These are phyloP conservation scores for Cystofilobasidium ferigula DNA, from an alignment of 768 basidiomycete genomes.

Conservation along the genomic window DNA sequence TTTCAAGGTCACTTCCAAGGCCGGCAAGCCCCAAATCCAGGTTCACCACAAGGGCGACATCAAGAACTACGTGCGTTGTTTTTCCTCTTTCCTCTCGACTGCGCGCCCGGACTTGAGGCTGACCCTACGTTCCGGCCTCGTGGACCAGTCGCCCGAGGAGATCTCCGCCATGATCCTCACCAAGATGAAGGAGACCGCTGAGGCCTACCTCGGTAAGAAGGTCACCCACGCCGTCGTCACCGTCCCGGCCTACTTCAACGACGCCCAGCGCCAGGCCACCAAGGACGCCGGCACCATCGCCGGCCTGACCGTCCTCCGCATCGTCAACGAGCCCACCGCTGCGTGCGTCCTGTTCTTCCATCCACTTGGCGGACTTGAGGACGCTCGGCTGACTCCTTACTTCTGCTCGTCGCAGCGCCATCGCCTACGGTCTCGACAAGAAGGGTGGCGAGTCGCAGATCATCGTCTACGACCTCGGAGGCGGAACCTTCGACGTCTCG, in stretches of 20 bases:
- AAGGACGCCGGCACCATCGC: conserved; percentile 95
- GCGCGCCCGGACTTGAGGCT: background rate
- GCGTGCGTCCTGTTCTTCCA: conserved; percentile 39
- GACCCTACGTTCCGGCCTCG: background rate
- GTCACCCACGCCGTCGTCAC: conserved; percentile 97
- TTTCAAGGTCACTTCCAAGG: conserved; percentile 67
- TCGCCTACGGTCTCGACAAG: conserved; percentile 88
- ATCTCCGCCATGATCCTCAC: conserved; percentile 86
- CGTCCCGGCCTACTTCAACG: conserved; percentile 98
- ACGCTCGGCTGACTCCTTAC: background rate
- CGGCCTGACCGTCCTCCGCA: conserved; percentile 86
- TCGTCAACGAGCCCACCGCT: conserved; percentile 95
- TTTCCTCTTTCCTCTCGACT: background rate
- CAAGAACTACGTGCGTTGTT: conserved; percentile 61
- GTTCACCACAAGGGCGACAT: conserved; percentile 68
- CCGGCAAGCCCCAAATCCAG: conserved; percentile 65
- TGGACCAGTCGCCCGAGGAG: conserved; percentile 70
- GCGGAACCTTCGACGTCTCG: conserved; percentile 97
- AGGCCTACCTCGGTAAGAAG: conserved; percentile 89
- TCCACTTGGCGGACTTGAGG: background rate
- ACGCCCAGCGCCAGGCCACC: conserved; percentile 97
- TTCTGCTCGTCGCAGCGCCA: background rate
- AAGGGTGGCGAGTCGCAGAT: conserved; percentile 83
- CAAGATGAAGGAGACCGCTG: conserved; percentile 99
- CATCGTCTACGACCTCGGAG: conserved; percentile 95